phyloP scores from a whole-genome alignment of 106 monocot species.

The Triglochin maritima region DNA sequence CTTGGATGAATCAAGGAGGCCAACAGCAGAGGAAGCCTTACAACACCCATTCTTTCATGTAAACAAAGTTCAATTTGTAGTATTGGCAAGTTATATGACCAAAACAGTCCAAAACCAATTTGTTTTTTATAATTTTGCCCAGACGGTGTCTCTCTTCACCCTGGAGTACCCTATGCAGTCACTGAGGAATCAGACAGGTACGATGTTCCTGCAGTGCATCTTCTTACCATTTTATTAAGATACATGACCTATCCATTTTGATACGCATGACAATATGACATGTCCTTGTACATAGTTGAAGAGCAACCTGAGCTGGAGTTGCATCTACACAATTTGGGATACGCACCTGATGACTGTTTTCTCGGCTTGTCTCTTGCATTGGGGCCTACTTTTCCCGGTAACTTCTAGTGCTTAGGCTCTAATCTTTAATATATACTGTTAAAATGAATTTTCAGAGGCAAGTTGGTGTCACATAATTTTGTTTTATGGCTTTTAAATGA shows the following conservation, averaged over 20 bases:
- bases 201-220: not conserved
- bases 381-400: constrained; percentile 31
- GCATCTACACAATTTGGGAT: constrained; percentile 54
- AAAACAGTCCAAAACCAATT: constrained; percentile 14
- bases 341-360: constrained; percentile 53
- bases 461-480: too few species aligned
- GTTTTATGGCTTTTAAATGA: too few species aligned
- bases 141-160: not conserved
- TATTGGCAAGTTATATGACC: constrained; percentile 5
- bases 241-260: not conserved
- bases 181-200: not conserved
- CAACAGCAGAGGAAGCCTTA: constrained; percentile 64
- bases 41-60: constrained; percentile 91
- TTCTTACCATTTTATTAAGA: not conserved
- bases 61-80: constrained; percentile 9
- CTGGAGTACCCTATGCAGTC: not conserved
- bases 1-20: constrained; percentile 69
- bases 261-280: not conserved
- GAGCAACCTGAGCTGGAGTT: constrained; percentile 48
- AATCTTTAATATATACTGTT: too few species aligned
- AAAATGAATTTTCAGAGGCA: too few species aligned
- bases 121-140: constrained; percentile 19
- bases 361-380: constrained; percentile 63
- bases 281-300: constrained; percentile 5
- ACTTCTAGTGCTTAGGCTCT: too few species aligned